Base-by-base conservation (phyloP, 140 eudicot species). In the Stevia rebaudiana region DNA sequence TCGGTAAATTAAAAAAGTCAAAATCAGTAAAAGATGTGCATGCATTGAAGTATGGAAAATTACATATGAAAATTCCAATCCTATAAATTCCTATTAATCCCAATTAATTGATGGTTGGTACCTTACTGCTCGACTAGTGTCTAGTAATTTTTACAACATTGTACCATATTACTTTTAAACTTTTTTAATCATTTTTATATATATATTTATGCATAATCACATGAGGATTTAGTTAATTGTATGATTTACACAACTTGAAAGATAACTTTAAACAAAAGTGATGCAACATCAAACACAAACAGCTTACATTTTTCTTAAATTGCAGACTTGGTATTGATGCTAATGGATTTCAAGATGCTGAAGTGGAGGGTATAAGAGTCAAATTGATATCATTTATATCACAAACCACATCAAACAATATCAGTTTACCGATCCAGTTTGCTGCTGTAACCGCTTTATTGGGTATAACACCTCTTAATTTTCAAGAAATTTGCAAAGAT, bases 281-380 rank as follows among this genome's bases (percentile, higher is more conserved):
- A 47, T 8, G 53, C 53, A 17, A 17, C 53, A 17, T 43, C 50
- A 43, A 43, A n/a, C 21, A 15, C 13, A 43, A 5, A 8, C 15
- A 21, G 50, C 50, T 43, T 28, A 4, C 11, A 43, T 56, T 36
- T 65, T 21, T 21, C 6, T 35, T 51, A 5, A 59, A 11, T 51
- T 81, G 37, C 83, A 90, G 97, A 72, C 58, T 79, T 55, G 95
- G 94, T 49, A 75, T 83, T 16, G 73, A 76, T 36, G 81, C 79
- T 10, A 73, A 65, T 10, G 95, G 95, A 44, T 78, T 68, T 25
- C 73, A 83, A 41, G 95, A 90, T 51, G 1, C 56, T 42, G 78
- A 66, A 39, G 86, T 90, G 52, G 79, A 79, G 76, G 73, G 60
- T 30, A 69, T 90, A 12, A 76, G 78, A 73, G 68, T 63, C 37